These are phyloP conservation scores for Leccinum subrobustum DNA, from an alignment of 1,284 basidiomycete species.

Conservation along the genomic window DNA sequence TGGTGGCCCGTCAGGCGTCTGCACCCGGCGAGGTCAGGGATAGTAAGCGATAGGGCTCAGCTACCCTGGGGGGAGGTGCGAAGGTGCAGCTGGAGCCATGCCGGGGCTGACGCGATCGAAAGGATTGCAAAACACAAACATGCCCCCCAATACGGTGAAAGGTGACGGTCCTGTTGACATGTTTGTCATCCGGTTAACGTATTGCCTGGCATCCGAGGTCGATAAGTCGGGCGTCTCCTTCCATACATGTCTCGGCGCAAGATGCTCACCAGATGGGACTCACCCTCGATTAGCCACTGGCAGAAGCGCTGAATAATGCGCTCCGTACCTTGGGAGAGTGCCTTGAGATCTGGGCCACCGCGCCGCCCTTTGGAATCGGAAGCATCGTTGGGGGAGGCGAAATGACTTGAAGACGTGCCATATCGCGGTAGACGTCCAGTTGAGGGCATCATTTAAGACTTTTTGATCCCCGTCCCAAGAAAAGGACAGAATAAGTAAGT, in stretches of 20 bases:
- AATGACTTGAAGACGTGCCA: slow-evolving; percentile 16
- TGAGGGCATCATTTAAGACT: neutral
- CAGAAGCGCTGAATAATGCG: slow-evolving; percentile 5
- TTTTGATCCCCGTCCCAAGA: slow-evolving; percentile 27
- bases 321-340: slow-evolving; percentile 21
- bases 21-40: neutral
- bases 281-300: slow-evolving; percentile 12
- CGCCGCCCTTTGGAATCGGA: slow-evolving; percentile 12
- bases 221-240: slow-evolving; percentile 5
- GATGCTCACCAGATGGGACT: slow-evolving; percentile 8
- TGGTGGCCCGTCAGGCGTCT: neutral
- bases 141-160: neutral
- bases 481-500: neutral
- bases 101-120: neutral
- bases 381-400: slow-evolving; percentile 23
- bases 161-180: slow-evolving; percentile 8
- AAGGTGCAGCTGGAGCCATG: neutral
- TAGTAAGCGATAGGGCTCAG: neutral
- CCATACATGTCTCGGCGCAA: slow-evolving; percentile 23
- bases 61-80: neutral
- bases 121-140: neutral
- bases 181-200: slow-evolving; percentile 14
- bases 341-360: slow-evolving; percentile 16
- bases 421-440: slow-evolving; percentile 4
- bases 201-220: slow-evolving; percentile 6